Percentiles rank a stretch among this genome's conserved stretches.
Conservation (phyloP, 1,139 yeast genomes). For the Lodderomyces metapsilosis region DNA sequence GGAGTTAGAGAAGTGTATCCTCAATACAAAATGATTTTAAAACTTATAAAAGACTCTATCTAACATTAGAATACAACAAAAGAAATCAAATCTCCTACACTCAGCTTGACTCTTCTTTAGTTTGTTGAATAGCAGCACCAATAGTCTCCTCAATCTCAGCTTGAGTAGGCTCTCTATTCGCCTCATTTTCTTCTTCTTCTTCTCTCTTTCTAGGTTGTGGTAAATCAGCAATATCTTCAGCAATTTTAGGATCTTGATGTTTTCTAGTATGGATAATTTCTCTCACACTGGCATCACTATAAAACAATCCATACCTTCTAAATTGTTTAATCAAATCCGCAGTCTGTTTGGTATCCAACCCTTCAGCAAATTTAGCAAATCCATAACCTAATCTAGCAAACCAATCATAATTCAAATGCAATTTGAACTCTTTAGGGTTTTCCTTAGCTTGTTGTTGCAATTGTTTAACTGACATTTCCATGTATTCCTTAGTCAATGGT, state of each 20-base stretch:
- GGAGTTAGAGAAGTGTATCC: no score
- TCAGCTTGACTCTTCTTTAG: neutral
- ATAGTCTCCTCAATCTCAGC: conserved; percentile 2
- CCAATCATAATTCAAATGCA: conserved; percentile 53
- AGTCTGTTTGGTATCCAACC: conserved; percentile 31
- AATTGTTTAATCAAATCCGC: conserved; percentile 47
- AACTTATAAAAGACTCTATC: neutral
- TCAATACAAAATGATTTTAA: no score
- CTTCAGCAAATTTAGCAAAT: conserved; percentile 38
- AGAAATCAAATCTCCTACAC: neutral
- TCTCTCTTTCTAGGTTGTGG: neutral
- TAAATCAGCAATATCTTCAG: conserved; percentile 2
- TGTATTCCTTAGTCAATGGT: conserved; percentile 38
- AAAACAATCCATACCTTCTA: conserved; percentile 63
- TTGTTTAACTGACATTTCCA: conserved; percentile 25
- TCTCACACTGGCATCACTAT: conserved; percentile 42
- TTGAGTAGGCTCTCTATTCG: neutral
- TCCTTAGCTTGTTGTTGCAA: conserved; percentile 15
- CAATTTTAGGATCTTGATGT: conserved; percentile 11
- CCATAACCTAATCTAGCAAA: conserved; percentile 49
- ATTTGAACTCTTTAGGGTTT: conserved; percentile 28
- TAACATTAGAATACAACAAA: neutral
- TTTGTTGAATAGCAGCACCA: neutral
- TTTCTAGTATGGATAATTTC: conserved; percentile 42
- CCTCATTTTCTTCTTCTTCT: neutral